Conservation (phyloP, 352 stramenopile genomes). For the Aphanomyces invadans region DNA sequence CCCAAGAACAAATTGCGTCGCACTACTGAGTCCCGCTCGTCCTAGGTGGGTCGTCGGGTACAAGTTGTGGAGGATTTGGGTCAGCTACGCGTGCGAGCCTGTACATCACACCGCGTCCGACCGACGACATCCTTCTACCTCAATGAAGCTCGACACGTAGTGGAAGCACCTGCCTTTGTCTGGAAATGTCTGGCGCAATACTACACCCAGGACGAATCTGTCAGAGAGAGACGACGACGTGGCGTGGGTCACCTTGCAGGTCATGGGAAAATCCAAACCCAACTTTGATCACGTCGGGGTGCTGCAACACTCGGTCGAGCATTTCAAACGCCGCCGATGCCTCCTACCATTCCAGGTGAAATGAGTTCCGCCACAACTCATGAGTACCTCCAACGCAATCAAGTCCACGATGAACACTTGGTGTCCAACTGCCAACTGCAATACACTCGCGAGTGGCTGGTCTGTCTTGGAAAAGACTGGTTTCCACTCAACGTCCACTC, state of each 20-base stretch:
- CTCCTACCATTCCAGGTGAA: too few species aligned
- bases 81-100: background rate
- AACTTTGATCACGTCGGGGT: background rate
- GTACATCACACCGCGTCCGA: too few species aligned
- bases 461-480: background rate
- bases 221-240: too few species aligned
- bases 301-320: background rate
- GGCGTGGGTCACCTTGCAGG: background rate
- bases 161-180: background rate
- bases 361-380: too few species aligned
- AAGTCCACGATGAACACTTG: conserved; percentile 15
- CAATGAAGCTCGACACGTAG: background rate
- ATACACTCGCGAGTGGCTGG: background rate
- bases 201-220: too few species aligned
- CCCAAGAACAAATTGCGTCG: background rate
- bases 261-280: conserved; percentile 5
- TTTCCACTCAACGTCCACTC: conserved; percentile 16
- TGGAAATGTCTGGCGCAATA: conserved; percentile 2
- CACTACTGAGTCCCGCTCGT: background rate
- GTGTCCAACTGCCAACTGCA: conserved; percentile 1
- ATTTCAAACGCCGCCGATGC: background rate
- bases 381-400: background rate
- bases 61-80: too few species aligned
- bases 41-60: background rate
- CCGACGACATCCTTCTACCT: background rate